Percentiles rank a stretch among this genome's conserved stretches.
Evolutionary conservation across 305 asterid genomes (phyloP).

Genomic region (Caryopteris hybrid): DNA sequence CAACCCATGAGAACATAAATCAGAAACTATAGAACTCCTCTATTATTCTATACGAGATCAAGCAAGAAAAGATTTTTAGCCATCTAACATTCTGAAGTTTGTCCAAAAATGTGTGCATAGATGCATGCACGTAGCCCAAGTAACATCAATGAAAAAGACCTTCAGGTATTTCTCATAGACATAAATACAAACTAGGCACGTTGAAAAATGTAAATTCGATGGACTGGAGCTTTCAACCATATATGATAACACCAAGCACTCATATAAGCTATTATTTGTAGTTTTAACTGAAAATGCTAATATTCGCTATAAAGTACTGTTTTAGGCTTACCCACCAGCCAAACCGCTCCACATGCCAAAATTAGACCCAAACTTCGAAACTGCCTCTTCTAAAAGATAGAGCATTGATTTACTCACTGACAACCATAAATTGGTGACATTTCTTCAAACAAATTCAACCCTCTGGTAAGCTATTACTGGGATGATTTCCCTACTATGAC

Average conservation of each 20-base stretch:
- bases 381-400: not conserved
- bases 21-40: not conserved
- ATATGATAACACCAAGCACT: not conserved
- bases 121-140: not conserved
- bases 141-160: not conserved
- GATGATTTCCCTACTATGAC: not conserved
- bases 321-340: not conserved
- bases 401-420: not conserved
- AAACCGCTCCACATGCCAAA: not conserved
- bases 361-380: not conserved
- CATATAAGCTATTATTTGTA: not conserved
- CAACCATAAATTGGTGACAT: not conserved
- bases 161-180: not conserved
- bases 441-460: constrained; percentile 1
- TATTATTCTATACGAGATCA: not conserved
- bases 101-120: not conserved
- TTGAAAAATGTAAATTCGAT: not conserved
- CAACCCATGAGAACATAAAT: not conserved
- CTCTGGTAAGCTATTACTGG: not conserved
- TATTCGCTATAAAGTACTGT: not conserved
- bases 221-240: not conserved
- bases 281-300: not conserved
- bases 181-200: not conserved
- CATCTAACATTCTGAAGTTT: not conserved
- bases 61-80: not conserved